A percentile compares a stretch with the other conserved stretches of the same genome.
These are phyloP conservation scores for Mycogone perniciosa DNA, from an alignment of 2,329 filamentous ascomycete genomes.

Conservation along the genomic window DNA sequence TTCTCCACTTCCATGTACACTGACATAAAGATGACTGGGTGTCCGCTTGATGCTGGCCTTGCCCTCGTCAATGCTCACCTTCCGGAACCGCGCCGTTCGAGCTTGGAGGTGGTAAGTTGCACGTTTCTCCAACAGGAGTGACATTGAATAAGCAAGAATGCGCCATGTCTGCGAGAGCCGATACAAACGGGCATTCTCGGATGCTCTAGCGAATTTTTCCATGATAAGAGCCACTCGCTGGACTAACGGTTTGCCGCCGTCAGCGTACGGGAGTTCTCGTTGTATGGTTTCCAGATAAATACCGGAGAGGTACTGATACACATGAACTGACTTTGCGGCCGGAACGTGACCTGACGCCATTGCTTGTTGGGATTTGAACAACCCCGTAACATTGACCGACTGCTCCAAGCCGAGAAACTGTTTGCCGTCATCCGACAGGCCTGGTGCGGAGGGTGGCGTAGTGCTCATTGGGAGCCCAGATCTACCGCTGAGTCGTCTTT, in stretches of 20 bases:
- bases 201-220: constrained; percentile 51
- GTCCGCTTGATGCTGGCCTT: constrained; percentile 23
- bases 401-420: constrained; percentile 49
- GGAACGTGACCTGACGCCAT: constrained; percentile 57
- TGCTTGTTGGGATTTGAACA: constrained; percentile 53
- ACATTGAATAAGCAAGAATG: constrained; percentile 50
- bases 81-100: constrained; percentile 37
- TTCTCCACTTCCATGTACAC: constrained; percentile 27
- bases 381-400: constrained; percentile 50
- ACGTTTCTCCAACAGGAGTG: constrained; percentile 46
- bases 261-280: constrained; percentile 39
- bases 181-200: constrained; percentile 50
- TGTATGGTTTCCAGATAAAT: constrained; percentile 51
- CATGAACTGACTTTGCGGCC: constrained; percentile 40
- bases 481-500: constrained; percentile 38
- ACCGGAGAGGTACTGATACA: constrained; percentile 51
- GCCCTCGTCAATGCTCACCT: constrained; percentile 24
- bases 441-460: constrained; percentile 43
- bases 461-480: constrained; percentile 43
- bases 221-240: constrained; percentile 46
- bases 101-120: constrained; percentile 51
- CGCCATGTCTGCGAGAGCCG: constrained; percentile 60
- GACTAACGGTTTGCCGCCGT: constrained; percentile 33
- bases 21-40: constrained; percentile 20
- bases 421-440: constrained; percentile 28